Evolutionary conservation across 202 grass and related monocot genomes (phyloP).

Genomic region (Cymbopogon flexuosus): DNA sequence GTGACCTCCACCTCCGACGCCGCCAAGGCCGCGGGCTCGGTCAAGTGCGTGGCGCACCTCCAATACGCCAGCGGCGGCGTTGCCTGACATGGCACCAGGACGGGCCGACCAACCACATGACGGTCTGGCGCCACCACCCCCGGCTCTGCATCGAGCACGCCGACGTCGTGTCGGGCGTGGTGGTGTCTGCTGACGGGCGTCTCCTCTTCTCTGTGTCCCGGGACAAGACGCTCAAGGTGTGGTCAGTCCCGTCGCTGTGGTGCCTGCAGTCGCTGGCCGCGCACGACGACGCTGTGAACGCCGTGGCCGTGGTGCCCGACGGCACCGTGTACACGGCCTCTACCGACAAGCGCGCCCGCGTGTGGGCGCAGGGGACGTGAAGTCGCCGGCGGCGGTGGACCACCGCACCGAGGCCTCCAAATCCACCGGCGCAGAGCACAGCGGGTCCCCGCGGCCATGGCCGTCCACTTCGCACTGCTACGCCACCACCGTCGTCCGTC

Average conservation of each 20-base stretch:
- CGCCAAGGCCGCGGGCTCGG: slow-evolving; percentile 33
- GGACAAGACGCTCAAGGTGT: slow-evolving; percentile 90
- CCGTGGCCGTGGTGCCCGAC: slow-evolving; percentile 55
- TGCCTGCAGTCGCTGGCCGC: slow-evolving; percentile 70
- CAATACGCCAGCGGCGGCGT: not conserved
- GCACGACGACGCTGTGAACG: slow-evolving; percentile 86
- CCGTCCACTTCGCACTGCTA: too few relatives aligned
- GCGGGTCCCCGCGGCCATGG: too few relatives aligned
- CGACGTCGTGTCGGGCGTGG: slow-evolving; percentile 52
- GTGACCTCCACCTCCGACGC: slow-evolving; percentile 16
- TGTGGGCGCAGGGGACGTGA: too few relatives aligned
- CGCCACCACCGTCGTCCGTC: slow-evolving; percentile 15
- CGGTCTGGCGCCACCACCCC: slow-evolving; percentile 54
- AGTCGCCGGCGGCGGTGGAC: too few relatives aligned
- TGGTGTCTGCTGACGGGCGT: slow-evolving; percentile 36
- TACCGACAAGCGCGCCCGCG: slow-evolving; percentile 56
- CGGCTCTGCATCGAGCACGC: slow-evolving; percentile 71
- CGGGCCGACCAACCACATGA: slow-evolving; percentile 53
- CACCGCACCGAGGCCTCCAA: too few relatives aligned
- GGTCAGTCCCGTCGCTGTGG: slow-evolving; percentile 58
- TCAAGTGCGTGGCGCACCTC: slow-evolving; percentile 54
- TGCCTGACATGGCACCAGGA: slow-evolving; percentile 64
- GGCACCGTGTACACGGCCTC: slow-evolving; percentile 72
- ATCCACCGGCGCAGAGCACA: too few relatives aligned
- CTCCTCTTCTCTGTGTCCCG: slow-evolving; percentile 89